phyloP scores from a whole-genome alignment of 345 rosid genomes.

The Chamaenerion angustifolium region DNA sequence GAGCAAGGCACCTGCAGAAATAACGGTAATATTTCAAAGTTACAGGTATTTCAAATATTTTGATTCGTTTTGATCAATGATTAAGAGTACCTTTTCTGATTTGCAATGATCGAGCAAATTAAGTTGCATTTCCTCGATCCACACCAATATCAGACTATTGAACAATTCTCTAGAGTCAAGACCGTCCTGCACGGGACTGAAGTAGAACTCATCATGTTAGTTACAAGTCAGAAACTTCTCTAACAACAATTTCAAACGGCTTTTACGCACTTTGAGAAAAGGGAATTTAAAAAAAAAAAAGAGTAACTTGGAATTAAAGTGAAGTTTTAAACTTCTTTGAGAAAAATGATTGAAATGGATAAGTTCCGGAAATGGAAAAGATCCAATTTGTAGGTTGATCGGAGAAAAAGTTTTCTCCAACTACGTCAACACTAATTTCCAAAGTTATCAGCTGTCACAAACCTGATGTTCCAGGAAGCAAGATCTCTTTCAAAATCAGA shows the following conservation, averaged over 20 bases:
- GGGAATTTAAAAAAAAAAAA: no score
- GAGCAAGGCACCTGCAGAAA: slow-evolving; percentile 65
- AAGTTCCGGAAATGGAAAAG: no score
- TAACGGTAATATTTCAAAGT: not conserved
- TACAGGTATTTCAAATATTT: not conserved
- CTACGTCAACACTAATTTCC: no score
- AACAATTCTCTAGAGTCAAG: slow-evolving; percentile 68
- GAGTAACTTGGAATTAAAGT: no score
- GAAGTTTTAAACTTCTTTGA: no score
- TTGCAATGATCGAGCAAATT: slow-evolving; percentile 81
- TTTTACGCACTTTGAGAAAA: no score
- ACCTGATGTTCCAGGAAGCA: slow-evolving; percentile 79
- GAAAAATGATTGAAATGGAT: no score
- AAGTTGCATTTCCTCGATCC: slow-evolving; percentile 93
- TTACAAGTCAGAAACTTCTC: slow-evolving; percentile 6
- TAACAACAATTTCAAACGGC: slow-evolving; percentile 1
- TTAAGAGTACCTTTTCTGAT: slow-evolving; percentile 61
- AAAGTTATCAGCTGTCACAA: slow-evolving; percentile 10
- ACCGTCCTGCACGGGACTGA: slow-evolving; percentile 75
- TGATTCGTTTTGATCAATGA: not conserved
- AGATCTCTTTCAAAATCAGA: slow-evolving; percentile 82
- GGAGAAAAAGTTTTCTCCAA: no score
- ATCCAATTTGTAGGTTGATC: no score
- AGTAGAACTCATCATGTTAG: slow-evolving; percentile 9
- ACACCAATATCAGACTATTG: slow-evolving; percentile 66